These are phyloP conservation scores for Golubevia pallescens DNA, from an alignment of 1,284 basidiomycete genomes.

Conservation along the genomic window DNA sequence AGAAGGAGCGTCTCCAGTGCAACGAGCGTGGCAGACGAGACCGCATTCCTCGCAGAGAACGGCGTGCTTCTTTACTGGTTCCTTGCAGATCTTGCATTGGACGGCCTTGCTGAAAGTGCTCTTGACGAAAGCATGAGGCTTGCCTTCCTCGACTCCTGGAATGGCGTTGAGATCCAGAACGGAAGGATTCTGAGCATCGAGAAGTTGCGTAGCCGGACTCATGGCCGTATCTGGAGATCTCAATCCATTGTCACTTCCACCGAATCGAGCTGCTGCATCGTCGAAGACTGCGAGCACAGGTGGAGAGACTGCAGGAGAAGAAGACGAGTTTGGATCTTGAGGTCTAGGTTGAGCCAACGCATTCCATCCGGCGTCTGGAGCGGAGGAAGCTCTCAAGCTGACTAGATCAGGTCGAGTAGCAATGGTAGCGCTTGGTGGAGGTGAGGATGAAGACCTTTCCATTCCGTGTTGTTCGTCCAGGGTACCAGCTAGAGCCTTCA, in stretches of 20 bases:
- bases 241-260: slow-evolving; percentile 12
- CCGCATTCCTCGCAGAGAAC: slow-evolving; percentile 88
- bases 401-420: not conserved
- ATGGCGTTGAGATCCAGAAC: slow-evolving; percentile 25
- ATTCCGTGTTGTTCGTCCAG: slow-evolving; percentile 19
- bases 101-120: slow-evolving; percentile 91
- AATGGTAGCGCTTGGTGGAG: slow-evolving; percentile 8
- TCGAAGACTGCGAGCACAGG: not conserved
- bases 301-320: slow-evolving; percentile 5
- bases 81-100: slow-evolving; percentile 81
- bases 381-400: not conserved
- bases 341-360: slow-evolving; percentile 12
- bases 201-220: slow-evolving; percentile 4
- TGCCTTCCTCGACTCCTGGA: slow-evolving; percentile 24
- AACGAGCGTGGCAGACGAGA: slow-evolving; percentile 83
- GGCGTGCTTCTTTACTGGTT: slow-evolving; percentile 81
- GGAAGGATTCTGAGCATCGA: slow-evolving; percentile 25
- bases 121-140: slow-evolving; percentile 80
- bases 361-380: slow-evolving; percentile 10
- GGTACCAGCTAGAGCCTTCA: slow-evolving; percentile 10
- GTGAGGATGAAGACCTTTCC: slow-evolving; percentile 31
- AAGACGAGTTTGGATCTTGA: slow-evolving; percentile 6
- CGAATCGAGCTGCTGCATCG: slow-evolving; percentile 3
- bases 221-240: slow-evolving; percentile 9
- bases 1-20: slow-evolving; percentile 75